phyloP scores from a whole-genome alignment of 2,329 filamentous ascomycete genomes.

The Aspergillus phoenicis region DNA sequence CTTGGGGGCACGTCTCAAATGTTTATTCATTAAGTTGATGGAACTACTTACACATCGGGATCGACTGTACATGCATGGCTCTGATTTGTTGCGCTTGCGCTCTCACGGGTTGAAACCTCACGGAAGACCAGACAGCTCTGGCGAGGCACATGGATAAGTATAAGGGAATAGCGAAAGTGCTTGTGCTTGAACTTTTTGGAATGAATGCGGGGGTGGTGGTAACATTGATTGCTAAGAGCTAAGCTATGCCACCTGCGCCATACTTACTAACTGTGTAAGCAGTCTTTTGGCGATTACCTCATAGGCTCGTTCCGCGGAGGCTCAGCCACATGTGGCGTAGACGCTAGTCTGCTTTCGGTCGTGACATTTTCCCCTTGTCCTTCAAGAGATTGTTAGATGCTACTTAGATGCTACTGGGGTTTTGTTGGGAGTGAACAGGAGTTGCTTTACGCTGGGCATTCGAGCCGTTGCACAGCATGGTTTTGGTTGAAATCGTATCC shows the following conservation, averaged over 20 bases:
- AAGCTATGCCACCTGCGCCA: not conserved
- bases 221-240: not conserved
- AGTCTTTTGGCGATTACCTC: constrained; percentile 18
- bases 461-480: not conserved
- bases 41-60: constrained; percentile 56
- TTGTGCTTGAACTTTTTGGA: not conserved
- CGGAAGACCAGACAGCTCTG: constrained; percentile 26
- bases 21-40: not conserved
- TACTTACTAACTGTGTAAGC: not conserved
- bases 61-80: constrained; percentile 55
- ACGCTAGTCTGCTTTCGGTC: not conserved
- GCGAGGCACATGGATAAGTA: constrained; percentile 34
- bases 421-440: too few relatives aligned
- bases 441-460: too few relatives aligned
- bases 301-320: constrained; percentile 10
- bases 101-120: constrained; percentile 12
- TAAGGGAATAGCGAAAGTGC: not conserved
- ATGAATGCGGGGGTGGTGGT: constrained; percentile 14
- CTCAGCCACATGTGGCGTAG: constrained; percentile 12
- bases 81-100: constrained; percentile 21
- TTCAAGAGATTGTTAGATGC: too few relatives aligned
- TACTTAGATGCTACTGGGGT: too few relatives aligned
- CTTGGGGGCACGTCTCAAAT: not conserved
- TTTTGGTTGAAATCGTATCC: not conserved
- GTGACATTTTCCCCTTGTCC: not conserved